Evolutionary conservation across 202 grass and related monocot genomes (phyloP).

Genomic region (Carex sylvatica): DNA sequence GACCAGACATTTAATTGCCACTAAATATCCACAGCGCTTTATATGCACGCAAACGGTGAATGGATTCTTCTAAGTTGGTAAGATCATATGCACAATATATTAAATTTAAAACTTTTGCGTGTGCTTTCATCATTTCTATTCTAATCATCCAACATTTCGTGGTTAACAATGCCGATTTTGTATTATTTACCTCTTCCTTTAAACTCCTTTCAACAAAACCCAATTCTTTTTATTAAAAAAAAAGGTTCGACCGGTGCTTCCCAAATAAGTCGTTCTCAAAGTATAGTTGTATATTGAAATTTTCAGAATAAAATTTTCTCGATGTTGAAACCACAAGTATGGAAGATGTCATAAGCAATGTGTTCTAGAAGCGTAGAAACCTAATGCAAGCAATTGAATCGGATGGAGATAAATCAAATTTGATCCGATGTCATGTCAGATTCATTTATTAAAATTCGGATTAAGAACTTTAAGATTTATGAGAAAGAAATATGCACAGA

Average conservation of each 20-base stretch:
- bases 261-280: background rate
- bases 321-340: background rate
- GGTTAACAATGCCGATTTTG: background rate
- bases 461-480: too few species aligned
- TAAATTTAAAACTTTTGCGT: background rate
- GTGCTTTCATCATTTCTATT: background rate
- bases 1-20: background rate
- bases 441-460: too few species aligned
- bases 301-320: background rate
- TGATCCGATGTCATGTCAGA: too few species aligned
- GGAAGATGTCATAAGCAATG: background rate
- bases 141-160: background rate
- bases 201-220: too few species aligned
- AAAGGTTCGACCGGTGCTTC: too few species aligned
- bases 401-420: too few species aligned
- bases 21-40: slow-evolving; percentile 3
- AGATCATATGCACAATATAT: background rate
- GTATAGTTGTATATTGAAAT: background rate
- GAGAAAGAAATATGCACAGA: too few species aligned
- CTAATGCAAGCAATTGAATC: too few species aligned
- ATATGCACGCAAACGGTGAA: background rate
- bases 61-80: background rate
- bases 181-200: background rate
- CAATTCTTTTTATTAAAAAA: too few species aligned
- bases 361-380: background rate